phyloP scores from a whole-genome alignment of 345 rosid genomes.

The Draba incana region DNA sequence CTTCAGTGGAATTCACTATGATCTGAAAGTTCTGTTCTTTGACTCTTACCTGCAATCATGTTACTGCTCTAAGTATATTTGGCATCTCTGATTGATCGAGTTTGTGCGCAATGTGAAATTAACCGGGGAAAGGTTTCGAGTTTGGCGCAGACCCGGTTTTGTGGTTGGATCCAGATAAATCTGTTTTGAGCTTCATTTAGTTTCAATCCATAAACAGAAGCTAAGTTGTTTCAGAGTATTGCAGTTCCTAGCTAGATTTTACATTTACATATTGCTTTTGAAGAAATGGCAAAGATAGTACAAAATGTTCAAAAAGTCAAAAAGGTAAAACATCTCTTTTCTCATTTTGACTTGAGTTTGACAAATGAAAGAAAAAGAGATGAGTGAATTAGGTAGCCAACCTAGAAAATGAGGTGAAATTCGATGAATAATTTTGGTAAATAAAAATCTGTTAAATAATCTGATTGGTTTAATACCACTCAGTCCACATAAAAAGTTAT shows the following conservation, averaged over 20 bases:
- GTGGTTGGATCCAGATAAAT: not conserved
- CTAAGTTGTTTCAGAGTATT: not conserved
- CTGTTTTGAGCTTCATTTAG: not conserved
- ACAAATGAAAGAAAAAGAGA: not conserved
- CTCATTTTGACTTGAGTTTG: slow-evolving; percentile 15
- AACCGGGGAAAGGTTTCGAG: not conserved
- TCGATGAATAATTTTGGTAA: not conserved
- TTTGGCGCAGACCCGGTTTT: not conserved
- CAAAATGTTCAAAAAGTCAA: slow-evolving; percentile 11
- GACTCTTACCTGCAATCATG: slow-evolving; percentile 11
- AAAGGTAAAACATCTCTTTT: slow-evolving; percentile 2
- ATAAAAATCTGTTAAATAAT: not conserved
- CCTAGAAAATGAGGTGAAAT: not conserved
- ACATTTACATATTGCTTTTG: slow-evolving; percentile 1
- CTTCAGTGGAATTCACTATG: not conserved
- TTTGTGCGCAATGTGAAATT: too few species aligned
- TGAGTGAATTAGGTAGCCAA: slow-evolving; percentile 1
- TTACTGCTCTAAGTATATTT: not conserved
- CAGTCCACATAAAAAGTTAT: too few species aligned
- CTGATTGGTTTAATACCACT: too few species aligned
- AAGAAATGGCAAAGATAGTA: not conserved
- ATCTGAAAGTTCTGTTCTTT: not conserved
- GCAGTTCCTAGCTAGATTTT: not conserved
- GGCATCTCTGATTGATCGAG: not conserved
- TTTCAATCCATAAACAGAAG: not conserved